Conservation (phyloP, 1,284 basidiomycete genomes). For the Vanrija humicola region DNA sequence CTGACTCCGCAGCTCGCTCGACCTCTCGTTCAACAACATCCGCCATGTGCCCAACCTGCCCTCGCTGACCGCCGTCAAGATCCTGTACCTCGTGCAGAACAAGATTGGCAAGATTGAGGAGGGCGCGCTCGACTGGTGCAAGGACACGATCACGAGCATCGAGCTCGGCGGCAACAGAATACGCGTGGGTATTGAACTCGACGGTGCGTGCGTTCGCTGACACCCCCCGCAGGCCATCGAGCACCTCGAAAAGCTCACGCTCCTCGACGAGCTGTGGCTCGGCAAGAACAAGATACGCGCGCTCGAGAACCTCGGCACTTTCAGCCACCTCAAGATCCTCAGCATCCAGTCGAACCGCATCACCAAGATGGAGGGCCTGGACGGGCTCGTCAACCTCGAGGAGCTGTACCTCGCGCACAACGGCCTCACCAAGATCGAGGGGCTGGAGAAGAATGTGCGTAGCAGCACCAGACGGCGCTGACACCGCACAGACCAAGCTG, state of each 20-base stretch:
- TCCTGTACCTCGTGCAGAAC: constrained; percentile 94
- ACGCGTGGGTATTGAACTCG: too few relatives aligned
- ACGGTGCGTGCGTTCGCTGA: too few relatives aligned
- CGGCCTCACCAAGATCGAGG: constrained; percentile 78
- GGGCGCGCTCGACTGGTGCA: constrained; percentile 60
- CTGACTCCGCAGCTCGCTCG: constrained; percentile 61
- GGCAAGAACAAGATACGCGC: constrained; percentile 95
- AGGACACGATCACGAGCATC: constrained; percentile 67
- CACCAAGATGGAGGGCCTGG: constrained; percentile 77
- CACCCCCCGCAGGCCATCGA: constrained; percentile 67
- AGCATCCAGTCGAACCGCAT: constrained; percentile 93
- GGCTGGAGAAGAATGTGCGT: constrained; percentile 75
- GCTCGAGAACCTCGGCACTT: constrained; percentile 65
- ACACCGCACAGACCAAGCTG: constrained; percentile 60
- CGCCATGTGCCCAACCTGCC: constrained; percentile 59
- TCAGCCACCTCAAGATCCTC: constrained; percentile 72
- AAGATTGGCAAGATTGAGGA: constrained; percentile 73
- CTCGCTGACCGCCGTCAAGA: constrained; percentile 57
- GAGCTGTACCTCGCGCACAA: constrained; percentile 95
- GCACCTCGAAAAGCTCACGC: constrained; percentile 72
- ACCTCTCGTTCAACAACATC: constrained; percentile 93
- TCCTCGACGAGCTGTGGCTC: constrained; percentile 89
- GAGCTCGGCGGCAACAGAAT: constrained; percentile 92
- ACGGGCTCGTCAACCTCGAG: constrained; percentile 67
- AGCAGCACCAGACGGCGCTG: background rate